phyloP scores from a whole-genome alignment of 768 basidiomycete genomes.

The Pleurotus tuber-regium region DNA sequence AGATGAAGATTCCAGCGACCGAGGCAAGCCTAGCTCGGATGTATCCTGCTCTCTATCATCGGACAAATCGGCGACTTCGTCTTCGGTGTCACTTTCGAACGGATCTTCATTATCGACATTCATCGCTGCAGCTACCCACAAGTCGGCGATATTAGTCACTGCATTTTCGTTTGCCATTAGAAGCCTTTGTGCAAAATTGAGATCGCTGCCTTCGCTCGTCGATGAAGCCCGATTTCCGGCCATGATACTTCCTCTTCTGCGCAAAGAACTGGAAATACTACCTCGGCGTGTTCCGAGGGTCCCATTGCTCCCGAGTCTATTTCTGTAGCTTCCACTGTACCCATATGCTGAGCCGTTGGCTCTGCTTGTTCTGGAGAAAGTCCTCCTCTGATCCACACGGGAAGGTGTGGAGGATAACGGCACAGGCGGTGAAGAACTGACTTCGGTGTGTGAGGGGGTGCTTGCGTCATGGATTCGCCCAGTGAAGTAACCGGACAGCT shows the following conservation, averaged over 20 bases:
- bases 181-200: slow-evolving; percentile 86
- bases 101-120: slow-evolving; percentile 91
- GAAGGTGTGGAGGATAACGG: slow-evolving; percentile 21
- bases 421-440: slow-evolving; percentile 4
- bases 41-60: slow-evolving; percentile 28
- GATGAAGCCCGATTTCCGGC: slow-evolving; percentile 42
- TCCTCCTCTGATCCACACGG: slow-evolving; percentile 41
- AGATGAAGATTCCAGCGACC: slow-evolving; percentile 15
- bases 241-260: slow-evolving; percentile 48
- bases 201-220: slow-evolving; percentile 42
- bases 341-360: slow-evolving; percentile 81
- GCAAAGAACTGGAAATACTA: slow-evolving; percentile 54
- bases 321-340: slow-evolving; percentile 58
- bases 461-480: slow-evolving; percentile 45
- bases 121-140: slow-evolving; percentile 97
- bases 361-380: slow-evolving; percentile 56
- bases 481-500: slow-evolving; percentile 59
- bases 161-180: slow-evolving; percentile 94
- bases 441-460: not conserved
- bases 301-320: slow-evolving; percentile 49
- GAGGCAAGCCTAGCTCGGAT: slow-evolving; percentile 18
- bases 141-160: slow-evolving; percentile 90
- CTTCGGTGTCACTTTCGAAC: slow-evolving; percentile 58
- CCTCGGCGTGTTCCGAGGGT: slow-evolving; percentile 43
- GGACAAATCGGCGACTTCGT: slow-evolving; percentile 32